A percentile compares a stretch with the other conserved stretches of the same genome.
Conservation (phyloP, 305 asterid genomes). For the Fraxinus velutina region DNA sequence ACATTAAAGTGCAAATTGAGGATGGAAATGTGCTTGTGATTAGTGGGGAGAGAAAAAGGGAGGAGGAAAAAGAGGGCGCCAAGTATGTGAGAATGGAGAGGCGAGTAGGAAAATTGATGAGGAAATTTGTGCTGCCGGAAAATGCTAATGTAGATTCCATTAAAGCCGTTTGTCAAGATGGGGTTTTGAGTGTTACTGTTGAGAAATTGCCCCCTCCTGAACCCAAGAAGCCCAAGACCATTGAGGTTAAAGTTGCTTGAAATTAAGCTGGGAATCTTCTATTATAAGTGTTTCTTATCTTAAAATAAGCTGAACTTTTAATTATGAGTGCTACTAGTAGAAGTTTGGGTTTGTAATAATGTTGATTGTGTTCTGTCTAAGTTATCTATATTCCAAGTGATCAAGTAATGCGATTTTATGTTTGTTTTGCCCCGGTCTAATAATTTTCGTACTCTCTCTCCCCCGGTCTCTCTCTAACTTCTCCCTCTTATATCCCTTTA, state of each 20-base stretch:
- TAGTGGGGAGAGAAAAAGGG: slow-evolving; percentile 29
- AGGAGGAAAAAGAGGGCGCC: slow-evolving; percentile 29
- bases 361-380: background rate
- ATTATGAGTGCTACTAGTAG: background rate
- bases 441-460: no score
- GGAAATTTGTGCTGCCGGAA: slow-evolving; percentile 20
- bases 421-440: background rate
- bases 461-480: no score
- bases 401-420: background rate
- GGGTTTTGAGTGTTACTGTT: slow-evolving; percentile 23
- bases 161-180: slow-evolving; percentile 24
- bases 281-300: background rate
- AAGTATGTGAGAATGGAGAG: slow-evolving; percentile 25
- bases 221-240: slow-evolving; percentile 20
- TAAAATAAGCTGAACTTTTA: background rate
- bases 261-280: background rate
- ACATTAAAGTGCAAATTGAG: slow-evolving; percentile 33
- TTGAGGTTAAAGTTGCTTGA: slow-evolving; percentile 20
- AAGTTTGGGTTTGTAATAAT: background rate
- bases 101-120: slow-evolving; percentile 17
- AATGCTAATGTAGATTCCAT: slow-evolving; percentile 20
- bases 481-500: no score
- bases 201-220: slow-evolving; percentile 26
- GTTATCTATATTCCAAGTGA: background rate
- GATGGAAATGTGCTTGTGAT: slow-evolving; percentile 26